Evolutionary conservation across 768 basidiomycete species (phyloP).

Genomic region (Tylopilus balloui): DNA sequence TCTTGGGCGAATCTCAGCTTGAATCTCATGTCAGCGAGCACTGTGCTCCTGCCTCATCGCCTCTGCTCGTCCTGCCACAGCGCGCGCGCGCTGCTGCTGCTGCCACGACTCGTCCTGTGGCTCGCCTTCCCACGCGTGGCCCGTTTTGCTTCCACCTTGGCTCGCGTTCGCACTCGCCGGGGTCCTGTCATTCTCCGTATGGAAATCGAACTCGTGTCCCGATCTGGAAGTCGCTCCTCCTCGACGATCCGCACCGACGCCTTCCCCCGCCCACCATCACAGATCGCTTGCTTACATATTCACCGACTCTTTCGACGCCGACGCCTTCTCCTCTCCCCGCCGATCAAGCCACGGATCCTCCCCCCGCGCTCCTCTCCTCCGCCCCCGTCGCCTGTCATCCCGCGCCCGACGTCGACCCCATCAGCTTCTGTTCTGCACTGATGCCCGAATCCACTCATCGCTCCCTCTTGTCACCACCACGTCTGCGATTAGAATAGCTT

Average conservation of each 20-base stretch:
- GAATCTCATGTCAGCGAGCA: slow-evolving; percentile 30
- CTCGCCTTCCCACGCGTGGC: slow-evolving; percentile 15
- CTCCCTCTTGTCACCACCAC: slow-evolving; percentile 6
- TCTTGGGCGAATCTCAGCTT: slow-evolving; percentile 31
- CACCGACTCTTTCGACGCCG: slow-evolving; percentile 20
- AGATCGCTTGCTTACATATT: slow-evolving; percentile 23
- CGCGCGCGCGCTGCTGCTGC: slow-evolving; percentile 27
- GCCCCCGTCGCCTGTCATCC: slow-evolving; percentile 15
- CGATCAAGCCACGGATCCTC: slow-evolving; percentile 14
- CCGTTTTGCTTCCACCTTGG: slow-evolving; percentile 26
- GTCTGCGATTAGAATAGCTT: slow-evolving; percentile 28
- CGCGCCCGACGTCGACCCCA: slow-evolving; percentile 14
- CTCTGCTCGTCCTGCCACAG: slow-evolving; percentile 22
- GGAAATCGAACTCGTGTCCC: slow-evolving; percentile 19
- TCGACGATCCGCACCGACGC: slow-evolving; percentile 32
- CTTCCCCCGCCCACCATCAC: slow-evolving; percentile 9
- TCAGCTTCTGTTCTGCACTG: slow-evolving; percentile 22
- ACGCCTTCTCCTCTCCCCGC: slow-evolving; percentile 14
- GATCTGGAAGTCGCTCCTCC: slow-evolving; percentile 15
- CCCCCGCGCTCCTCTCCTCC: slow-evolving; percentile 13
- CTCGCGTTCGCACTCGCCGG: slow-evolving; percentile 28
- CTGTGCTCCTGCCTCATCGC: slow-evolving; percentile 14
- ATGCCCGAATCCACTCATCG: slow-evolving; percentile 12
- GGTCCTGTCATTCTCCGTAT: slow-evolving; percentile 23
- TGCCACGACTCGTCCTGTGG: too few relatives aligned